Conservation (phyloP, 176 grass and related monocot species). For the Microstegium vimineum region DNA sequence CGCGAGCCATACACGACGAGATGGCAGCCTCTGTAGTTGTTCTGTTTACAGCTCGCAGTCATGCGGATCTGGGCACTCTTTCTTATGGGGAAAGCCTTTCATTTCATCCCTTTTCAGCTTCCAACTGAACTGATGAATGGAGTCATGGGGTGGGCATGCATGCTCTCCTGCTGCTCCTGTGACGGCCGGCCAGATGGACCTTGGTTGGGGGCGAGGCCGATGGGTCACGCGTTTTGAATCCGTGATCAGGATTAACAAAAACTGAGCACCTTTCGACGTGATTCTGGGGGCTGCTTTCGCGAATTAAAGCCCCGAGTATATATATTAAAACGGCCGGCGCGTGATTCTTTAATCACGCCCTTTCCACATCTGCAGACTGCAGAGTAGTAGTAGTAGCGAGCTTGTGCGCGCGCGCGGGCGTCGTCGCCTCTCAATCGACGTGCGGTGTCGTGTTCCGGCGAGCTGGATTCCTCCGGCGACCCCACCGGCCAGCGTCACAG, state of each 20-base stretch:
- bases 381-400: too few species aligned
- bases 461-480: conserved; percentile 34
- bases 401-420: neutral
- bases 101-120: neutral
- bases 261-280: neutral
- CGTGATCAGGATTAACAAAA: conserved; percentile 9
- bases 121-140: neutral
- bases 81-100: neutral
- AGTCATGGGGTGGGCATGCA: conserved; percentile 2
- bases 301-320: neutral
- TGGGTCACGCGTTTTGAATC: neutral
- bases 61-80: neutral
- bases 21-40: neutral
- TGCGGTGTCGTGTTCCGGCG: conserved; percentile 41
- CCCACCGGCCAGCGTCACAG: conserved; percentile 17
- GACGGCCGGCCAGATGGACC: neutral
- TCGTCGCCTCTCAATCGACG: conserved; percentile 25
- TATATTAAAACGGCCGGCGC: neutral
- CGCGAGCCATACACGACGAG: neutral
- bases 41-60: neutral
- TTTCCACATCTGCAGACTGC: neutral
- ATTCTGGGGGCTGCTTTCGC: neutral
- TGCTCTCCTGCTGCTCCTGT: neutral
- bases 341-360: conserved; percentile 9
- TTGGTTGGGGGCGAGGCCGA: neutral